phyloP scores from a whole-genome alignment of 768 basidiomycete species.

The Leccinum obscurum region DNA sequence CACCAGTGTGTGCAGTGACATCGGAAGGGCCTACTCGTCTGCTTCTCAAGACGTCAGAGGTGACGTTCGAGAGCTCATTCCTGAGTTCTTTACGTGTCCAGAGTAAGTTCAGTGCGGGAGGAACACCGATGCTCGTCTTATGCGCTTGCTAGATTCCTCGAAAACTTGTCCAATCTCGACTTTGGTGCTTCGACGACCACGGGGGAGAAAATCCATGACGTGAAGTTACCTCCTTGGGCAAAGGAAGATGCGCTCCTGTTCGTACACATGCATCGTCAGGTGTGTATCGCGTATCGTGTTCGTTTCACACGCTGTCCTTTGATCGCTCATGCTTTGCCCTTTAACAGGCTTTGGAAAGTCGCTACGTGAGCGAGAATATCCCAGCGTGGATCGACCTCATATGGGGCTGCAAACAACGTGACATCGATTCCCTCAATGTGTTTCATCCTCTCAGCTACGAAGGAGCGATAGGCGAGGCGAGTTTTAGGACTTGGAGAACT shows the following conservation, averaged over 20 bases:
- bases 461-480: conserved; percentile 69
- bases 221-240: conserved; percentile 91
- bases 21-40: conserved; percentile 80
- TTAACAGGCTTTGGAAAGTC: conserved; percentile 79
- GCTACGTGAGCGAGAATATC: conserved; percentile 80
- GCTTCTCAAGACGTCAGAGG: conserved; percentile 85
- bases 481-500: not conserved
- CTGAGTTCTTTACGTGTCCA: conserved; percentile 84
- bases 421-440: conserved; percentile 73
- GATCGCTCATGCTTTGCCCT: not conserved
- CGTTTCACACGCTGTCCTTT: not conserved
- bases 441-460: conserved; percentile 95
- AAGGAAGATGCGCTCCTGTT: conserved; percentile 82
- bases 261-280: conserved; percentile 72
- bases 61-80: conserved; percentile 91
- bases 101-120: no score
- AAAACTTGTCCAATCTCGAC: conserved; percentile 77
- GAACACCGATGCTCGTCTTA: not conserved
- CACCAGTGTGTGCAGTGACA: conserved; percentile 47
- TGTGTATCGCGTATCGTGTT: conserved; percentile 30
- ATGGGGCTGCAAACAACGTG: conserved; percentile 87
- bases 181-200: conserved; percentile 73
- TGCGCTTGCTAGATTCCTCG: conserved; percentile 60
- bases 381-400: conserved; percentile 93
- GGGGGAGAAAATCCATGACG: conserved; percentile 82